phyloP scores from a whole-genome alignment of 805 yeast species.

The Saccharomycopsis vini region DNA sequence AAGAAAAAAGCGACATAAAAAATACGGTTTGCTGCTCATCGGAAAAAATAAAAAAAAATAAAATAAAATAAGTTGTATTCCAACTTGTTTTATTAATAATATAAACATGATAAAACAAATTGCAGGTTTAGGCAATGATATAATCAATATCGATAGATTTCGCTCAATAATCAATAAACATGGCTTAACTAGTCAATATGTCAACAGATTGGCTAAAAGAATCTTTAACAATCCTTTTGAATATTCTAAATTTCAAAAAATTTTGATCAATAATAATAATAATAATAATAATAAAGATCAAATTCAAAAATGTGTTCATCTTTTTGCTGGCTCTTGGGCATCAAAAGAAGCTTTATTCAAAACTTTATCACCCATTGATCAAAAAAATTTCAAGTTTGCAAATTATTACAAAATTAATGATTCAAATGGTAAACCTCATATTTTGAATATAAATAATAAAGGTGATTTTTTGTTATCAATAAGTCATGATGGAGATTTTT shows the following conservation, averaged over 20 bases:
- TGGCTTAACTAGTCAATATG: slow-evolving; percentile 5
- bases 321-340: slow-evolving; percentile 41
- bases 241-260: slow-evolving; percentile 4
- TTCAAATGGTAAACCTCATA: slow-evolving; percentile 35
- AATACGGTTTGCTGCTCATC: no score
- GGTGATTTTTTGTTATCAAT: slow-evolving; percentile 48
- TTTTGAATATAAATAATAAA: slow-evolving; percentile 25
- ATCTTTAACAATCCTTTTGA: slow-evolving; percentile 7
- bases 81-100: no score
- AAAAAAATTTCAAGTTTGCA: slow-evolving; percentile 42
- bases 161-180: slow-evolving; percentile 5
- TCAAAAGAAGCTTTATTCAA: slow-evolving; percentile 68
- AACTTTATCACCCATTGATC: slow-evolving; percentile 41
- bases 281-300: background rate
- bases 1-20: background rate
- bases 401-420: slow-evolving; percentile 47
- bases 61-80: no score
- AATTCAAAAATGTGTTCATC: background rate
- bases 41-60: no score
- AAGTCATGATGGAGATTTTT: slow-evolving; percentile 57
- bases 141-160: slow-evolving; percentile 11
- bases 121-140: slow-evolving; percentile 14
- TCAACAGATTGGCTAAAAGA: slow-evolving; percentile 10
- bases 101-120: slow-evolving; percentile 3
- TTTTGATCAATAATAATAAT: background rate